phyloP scores from a whole-genome alignment of 1,139 yeast genomes.

The Geotrichum carabidarum region DNA sequence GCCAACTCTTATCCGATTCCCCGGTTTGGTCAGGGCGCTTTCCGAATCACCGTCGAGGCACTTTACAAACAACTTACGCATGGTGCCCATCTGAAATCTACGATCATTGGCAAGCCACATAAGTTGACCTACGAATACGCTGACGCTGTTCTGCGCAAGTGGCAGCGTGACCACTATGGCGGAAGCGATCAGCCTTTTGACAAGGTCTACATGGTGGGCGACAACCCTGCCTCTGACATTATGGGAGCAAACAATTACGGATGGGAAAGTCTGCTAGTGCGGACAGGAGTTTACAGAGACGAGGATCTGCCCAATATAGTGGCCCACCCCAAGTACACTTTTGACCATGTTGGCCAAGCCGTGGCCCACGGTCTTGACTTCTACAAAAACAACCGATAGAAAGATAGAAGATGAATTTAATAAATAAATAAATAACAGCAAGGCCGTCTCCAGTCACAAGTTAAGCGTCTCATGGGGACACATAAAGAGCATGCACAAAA shows the following conservation, averaged over 20 bases:
- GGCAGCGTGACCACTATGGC: conserved; percentile 35
- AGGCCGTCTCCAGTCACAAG: too few species aligned
- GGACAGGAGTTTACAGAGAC: conserved; percentile 81
- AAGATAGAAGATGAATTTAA: neutral
- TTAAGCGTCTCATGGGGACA: neutral
- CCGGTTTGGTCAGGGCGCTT: conserved; percentile 91
- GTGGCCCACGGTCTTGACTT: conserved; percentile 31
- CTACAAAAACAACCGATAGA: conserved; percentile 15
- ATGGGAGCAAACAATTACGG: conserved; percentile 82
- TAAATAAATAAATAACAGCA: neutral
- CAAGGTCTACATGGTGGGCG: conserved; percentile 87
- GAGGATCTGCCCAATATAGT: conserved; percentile 48
- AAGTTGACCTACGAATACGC: conserved; percentile 80
- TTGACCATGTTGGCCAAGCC: conserved; percentile 39
- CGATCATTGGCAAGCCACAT: conserved; percentile 81
- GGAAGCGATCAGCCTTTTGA: conserved; percentile 27
- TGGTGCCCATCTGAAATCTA: conserved; percentile 47
- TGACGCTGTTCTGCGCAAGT: conserved; percentile 59
- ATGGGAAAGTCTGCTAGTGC: conserved; percentile 79
- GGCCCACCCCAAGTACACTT: conserved; percentile 36
- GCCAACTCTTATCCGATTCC: conserved; percentile 77
- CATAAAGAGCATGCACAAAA: neutral
- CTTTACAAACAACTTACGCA: conserved; percentile 58
- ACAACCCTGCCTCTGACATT: conserved; percentile 90
- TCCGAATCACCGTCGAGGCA: conserved; percentile 58